phyloP scores from a whole-genome alignment of 768 basidiomycete genomes.

The Kwoniella shandongensis region DNA sequence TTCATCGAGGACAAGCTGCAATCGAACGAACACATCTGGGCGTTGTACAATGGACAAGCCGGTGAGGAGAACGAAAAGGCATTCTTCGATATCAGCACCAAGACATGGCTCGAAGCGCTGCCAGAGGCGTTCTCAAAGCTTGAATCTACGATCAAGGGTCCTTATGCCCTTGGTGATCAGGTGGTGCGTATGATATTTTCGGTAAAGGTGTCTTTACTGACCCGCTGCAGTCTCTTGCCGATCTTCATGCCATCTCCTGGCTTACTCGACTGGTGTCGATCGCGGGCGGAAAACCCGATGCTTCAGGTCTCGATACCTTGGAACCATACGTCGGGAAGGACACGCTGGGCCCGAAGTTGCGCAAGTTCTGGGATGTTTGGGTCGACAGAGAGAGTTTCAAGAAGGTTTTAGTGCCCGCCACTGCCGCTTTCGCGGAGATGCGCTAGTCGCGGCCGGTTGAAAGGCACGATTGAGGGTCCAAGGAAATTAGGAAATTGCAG shows the following conservation, averaged over 20 bases:
- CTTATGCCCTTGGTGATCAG: slow-evolving; percentile 65
- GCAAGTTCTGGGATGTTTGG: slow-evolving; percentile 70
- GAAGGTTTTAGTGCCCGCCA: slow-evolving; percentile 58
- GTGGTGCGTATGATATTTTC: slow-evolving; percentile 52
- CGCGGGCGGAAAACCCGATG: slow-evolving; percentile 58
- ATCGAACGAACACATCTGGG: slow-evolving; percentile 46
- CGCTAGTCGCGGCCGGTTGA: neutral
- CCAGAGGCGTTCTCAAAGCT: slow-evolving; percentile 50
- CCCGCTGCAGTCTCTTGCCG: slow-evolving; percentile 62
- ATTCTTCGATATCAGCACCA: slow-evolving; percentile 50
- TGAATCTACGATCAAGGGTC: slow-evolving; percentile 47
- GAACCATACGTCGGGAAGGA: slow-evolving; percentile 60
- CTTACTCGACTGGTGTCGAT: slow-evolving; percentile 63
- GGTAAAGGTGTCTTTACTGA: neutral
- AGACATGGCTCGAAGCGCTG: slow-evolving; percentile 49
- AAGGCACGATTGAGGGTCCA: neutral
- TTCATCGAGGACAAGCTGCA: slow-evolving; percentile 50
- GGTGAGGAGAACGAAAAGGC: slow-evolving; percentile 38
- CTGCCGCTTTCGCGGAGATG: slow-evolving; percentile 12
- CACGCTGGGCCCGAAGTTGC: slow-evolving; percentile 61
- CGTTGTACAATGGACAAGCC: slow-evolving; percentile 46
- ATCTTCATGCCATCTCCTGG: slow-evolving; percentile 79
- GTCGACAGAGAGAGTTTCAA: slow-evolving; percentile 70
- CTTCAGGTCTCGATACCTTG: slow-evolving; percentile 40
- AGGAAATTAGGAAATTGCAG: neutral